Evolutionary conservation across 495 filamentous ascomycete genomes (phyloP), one percentile per base, ranked within the genome.

Genomic region (Penicillium pulvis): DNA sequence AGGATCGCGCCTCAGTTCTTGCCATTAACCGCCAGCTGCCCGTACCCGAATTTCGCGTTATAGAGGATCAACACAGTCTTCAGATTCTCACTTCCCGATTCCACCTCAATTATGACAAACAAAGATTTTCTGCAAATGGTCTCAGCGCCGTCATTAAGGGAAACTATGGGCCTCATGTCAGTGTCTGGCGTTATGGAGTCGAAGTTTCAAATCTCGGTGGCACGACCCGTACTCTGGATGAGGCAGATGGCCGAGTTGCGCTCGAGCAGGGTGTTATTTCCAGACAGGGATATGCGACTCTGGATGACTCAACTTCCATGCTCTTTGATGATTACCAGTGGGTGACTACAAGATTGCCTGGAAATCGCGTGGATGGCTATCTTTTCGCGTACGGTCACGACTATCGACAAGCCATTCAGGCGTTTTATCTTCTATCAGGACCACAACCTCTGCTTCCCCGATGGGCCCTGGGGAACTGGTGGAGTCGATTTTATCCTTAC

Each of bases 391-490:
- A 84, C 67, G 77, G 81, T 17, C 74, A 73, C 52, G 80, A 84
- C 46, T 81, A 83, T 66, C 72, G 71, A 50, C 76, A 69, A 6
- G 83, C 83, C 26, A 76, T 87, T 56, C 75, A 76, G 55, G 81
- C 78, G 26, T 80, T 83, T 24, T 85, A 84, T 64, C 72, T 73
- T 6, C 49, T 87, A 4, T 85, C 83, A 0, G 84, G 83, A 5
- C 66, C 61, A 6, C 83, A 85, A 61, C 83, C 84, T 9, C 30
- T 82, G 6, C 64, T 87, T 4, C 84, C 84, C 0, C 76, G 83
- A 10, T 87, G 74, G 71, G 72, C 78, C 0, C 66, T 87, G n/a
- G 84, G 84, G 0, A 87, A 87, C 58, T 87, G 84, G 84, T 87
- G 83, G 83, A 83, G 79, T 26, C 73, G 84, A 11, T 87, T 85